phyloP scores from a whole-genome alignment of 257 asterid genomes.

The Anisodus acutangulus region DNA sequence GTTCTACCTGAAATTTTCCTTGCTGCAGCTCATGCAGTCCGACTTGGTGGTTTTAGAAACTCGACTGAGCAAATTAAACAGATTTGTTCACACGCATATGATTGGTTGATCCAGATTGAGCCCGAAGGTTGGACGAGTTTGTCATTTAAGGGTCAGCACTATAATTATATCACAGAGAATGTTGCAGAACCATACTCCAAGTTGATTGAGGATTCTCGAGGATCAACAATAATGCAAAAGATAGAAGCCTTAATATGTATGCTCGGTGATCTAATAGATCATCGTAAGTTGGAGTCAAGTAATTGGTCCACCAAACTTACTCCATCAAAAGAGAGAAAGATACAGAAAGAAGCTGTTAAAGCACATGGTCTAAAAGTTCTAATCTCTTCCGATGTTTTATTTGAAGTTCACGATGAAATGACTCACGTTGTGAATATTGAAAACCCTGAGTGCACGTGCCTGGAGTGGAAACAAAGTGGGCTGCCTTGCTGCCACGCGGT shows the following conservation, averaged over 20 bases:
- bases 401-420: constrained; percentile 87
- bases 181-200: constrained; percentile 68
- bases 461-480: constrained; percentile 68
- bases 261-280: constrained; percentile 56
- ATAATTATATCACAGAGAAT: constrained; percentile 61
- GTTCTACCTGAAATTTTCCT: constrained; percentile 69
- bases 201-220: constrained; percentile 70
- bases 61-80: constrained; percentile 71
- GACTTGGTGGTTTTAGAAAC: constrained; percentile 56
- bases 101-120: constrained; percentile 69
- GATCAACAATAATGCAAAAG: constrained; percentile 78
- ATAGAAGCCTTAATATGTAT: constrained; percentile 64
- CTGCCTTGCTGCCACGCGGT: constrained; percentile 83
- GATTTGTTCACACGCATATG: constrained; percentile 63
- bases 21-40: constrained; percentile 76
- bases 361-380: constrained; percentile 68
- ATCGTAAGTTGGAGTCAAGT: constrained; percentile 53
- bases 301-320: constrained; percentile 64
- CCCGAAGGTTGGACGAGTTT: constrained; percentile 74
- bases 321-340: constrained; percentile 70
- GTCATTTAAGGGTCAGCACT: constrained; percentile 67
- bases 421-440: constrained; percentile 77
- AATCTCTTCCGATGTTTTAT: constrained; percentile 70
- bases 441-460: constrained; percentile 76
- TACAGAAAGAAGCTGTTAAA: constrained; percentile 56